Conservation (phyloP, 2,329 filamentous ascomycete genomes). For the Talaromyces islandicus region DNA sequence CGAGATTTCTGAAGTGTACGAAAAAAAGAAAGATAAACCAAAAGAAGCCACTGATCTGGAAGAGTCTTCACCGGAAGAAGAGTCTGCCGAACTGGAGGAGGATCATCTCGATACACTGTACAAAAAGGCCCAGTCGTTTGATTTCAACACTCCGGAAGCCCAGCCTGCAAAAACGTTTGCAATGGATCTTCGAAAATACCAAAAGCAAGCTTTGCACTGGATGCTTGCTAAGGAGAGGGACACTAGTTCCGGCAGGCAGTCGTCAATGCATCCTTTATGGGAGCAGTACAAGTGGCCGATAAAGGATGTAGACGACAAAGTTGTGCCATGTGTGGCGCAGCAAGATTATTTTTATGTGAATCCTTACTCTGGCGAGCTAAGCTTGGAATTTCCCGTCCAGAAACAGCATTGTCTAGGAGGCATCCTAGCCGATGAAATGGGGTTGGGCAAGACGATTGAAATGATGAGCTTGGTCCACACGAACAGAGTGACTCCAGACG, state of each 20-base stretch:
- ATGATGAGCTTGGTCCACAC: slow-evolving; percentile 93
- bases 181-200: slow-evolving; percentile 82
- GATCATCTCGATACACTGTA: slow-evolving; percentile 92
- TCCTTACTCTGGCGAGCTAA: slow-evolving; percentile 91
- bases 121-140: slow-evolving; percentile 92
- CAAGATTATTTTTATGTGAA: slow-evolving; percentile 86
- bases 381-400: slow-evolving; percentile 83
- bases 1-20: slow-evolving; percentile 72
- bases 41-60: slow-evolving; percentile 32
- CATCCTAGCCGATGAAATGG: slow-evolving; percentile 94
- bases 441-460: slow-evolving; percentile 94
- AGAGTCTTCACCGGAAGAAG: slow-evolving; percentile 61
- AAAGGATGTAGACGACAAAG: slow-evolving; percentile 79
- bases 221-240: slow-evolving; percentile 92
- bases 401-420: slow-evolving; percentile 93
- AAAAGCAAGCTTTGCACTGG: slow-evolving; percentile 93
- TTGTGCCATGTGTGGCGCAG: slow-evolving; percentile 59
- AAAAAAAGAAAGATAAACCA: slow-evolving; percentile 50
- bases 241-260: slow-evolving; percentile 61
- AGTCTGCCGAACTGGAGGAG: slow-evolving; percentile 86
- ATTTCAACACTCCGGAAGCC: slow-evolving; percentile 83
- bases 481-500: slow-evolving; percentile 48
- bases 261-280: slow-evolving; percentile 95
- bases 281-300: slow-evolving; percentile 88
- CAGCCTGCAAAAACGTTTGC: slow-evolving; percentile 77